A percentile compares a stretch with the other conserved stretches of the same genome.
phyloP scores from a whole-genome alignment of 1,284 basidiomycete genomes.

The Sanghuangporus sanghuang region DNA sequence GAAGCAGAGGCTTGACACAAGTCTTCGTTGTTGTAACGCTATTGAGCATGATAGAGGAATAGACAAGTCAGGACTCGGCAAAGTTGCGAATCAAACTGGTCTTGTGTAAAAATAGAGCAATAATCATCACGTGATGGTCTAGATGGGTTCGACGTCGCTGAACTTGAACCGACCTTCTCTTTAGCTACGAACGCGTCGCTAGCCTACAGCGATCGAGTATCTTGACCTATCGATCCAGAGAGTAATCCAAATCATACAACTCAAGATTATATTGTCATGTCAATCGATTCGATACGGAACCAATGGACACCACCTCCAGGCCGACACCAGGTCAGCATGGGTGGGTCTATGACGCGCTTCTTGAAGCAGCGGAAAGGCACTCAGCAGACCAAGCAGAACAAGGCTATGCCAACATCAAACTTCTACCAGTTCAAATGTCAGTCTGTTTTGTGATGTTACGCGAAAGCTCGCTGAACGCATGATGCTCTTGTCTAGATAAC shows the following conservation, averaged over 20 bases:
- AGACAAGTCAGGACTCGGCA: too few species aligned
- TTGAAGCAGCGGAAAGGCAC: constrained; percentile 55
- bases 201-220: not conserved
- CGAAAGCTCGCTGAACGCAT: constrained; percentile 1
- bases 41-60: too few species aligned
- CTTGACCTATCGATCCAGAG: not conserved
- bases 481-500: constrained; percentile 43
- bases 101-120: too few species aligned
- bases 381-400: constrained; percentile 12
- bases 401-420: constrained; percentile 48
- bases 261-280: not conserved
- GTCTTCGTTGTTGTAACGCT: too few species aligned
- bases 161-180: not conserved
- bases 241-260: not conserved
- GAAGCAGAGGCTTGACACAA: too few species aligned
- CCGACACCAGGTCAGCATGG: constrained; percentile 48
- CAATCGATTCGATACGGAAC: not conserved
- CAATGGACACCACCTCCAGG: constrained; percentile 53
- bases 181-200: not conserved
- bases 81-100: too few species aligned
- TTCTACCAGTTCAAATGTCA: constrained; percentile 72
- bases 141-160: too few species aligned
- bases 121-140: too few species aligned
- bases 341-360: constrained; percentile 49
- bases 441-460: constrained; percentile 15